Percentiles rank a stretch among this genome's conserved stretches.
Conservation (phyloP, 2,329 filamentous ascomycete genomes). For the Hymenoscyphus salicellus region DNA sequence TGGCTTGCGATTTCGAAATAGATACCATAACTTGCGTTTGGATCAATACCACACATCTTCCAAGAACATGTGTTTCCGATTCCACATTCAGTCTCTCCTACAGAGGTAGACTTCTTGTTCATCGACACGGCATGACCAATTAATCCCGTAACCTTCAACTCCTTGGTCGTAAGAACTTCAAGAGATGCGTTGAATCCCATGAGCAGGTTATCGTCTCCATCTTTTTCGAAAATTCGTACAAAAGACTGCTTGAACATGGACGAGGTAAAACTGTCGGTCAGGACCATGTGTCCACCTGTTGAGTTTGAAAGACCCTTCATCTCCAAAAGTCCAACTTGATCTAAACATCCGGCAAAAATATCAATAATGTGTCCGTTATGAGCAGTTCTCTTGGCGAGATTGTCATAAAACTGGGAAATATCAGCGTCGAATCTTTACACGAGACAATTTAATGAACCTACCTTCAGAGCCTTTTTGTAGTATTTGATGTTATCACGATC, state of each 20-base stretch:
- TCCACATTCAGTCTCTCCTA: constrained; percentile 96
- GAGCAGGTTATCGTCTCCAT: constrained; percentile 85
- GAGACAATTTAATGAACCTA: constrained; percentile 39
- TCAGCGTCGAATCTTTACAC: not conserved
- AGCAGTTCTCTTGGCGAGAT: constrained; percentile 85
- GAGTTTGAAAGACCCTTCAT: constrained; percentile 98
- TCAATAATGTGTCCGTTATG: constrained; percentile 98
- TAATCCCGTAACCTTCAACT: constrained; percentile 93
- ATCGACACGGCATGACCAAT: constrained; percentile 95
- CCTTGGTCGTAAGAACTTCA: constrained; percentile 95
- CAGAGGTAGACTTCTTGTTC: constrained; percentile 96
- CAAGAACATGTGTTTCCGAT: constrained; percentile 98
- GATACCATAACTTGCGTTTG: constrained; percentile 86
- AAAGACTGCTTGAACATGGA: constrained; percentile 99
- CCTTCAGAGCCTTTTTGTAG: constrained; percentile 98
- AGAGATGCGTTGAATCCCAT: constrained; percentile 99
- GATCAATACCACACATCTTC: constrained; percentile 99
- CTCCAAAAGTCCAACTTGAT: constrained; percentile 93
- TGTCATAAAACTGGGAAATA: constrained; percentile 76
- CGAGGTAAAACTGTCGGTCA: constrained; percentile 97
- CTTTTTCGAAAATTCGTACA: constrained; percentile 94
- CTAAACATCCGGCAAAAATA: constrained; percentile 94
- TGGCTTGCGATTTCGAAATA: constrained; percentile 98
- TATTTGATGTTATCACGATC: constrained; percentile 99
- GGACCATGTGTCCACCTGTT: constrained; percentile 95